phyloP scores from a whole-genome alignment of 2,329 filamentous ascomycete genomes.

The Thermomyces lanuginosus region DNA sequence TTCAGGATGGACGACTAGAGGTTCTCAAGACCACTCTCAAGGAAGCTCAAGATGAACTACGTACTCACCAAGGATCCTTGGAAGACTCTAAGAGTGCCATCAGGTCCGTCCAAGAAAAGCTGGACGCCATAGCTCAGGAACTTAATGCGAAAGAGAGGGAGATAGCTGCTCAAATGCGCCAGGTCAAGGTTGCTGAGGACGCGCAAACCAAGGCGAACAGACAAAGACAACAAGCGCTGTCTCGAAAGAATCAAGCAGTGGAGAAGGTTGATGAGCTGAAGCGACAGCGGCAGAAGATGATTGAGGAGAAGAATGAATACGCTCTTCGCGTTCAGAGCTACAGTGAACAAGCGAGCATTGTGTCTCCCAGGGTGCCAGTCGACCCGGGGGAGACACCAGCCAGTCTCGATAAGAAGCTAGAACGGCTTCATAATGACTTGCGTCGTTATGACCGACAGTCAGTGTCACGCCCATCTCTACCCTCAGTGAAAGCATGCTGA shows the following conservation, averaged over 20 bases:
- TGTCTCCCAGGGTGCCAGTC: constrained; percentile 45
- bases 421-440: constrained; percentile 43
- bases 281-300: constrained; percentile 29
- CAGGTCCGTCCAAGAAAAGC: constrained; percentile 24
- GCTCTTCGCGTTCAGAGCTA: constrained; percentile 37
- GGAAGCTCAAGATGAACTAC: constrained; percentile 36
- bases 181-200: constrained; percentile 39
- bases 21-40: constrained; percentile 42
- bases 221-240: constrained; percentile 38
- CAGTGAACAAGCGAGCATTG: constrained; percentile 36
- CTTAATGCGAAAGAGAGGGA: constrained; percentile 17
- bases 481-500: constrained; percentile 8
- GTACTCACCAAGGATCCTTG: constrained; percentile 28
- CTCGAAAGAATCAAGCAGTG: constrained; percentile 46
- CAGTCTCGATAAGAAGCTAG: constrained; percentile 32
- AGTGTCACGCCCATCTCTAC: constrained; percentile 8
- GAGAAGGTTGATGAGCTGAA: constrained; percentile 36
- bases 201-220: constrained; percentile 36
- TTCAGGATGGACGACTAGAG: constrained; percentile 50
- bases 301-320: constrained; percentile 34
- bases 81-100: constrained; percentile 33
- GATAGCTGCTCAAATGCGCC: constrained; percentile 22
- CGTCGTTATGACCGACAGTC: constrained; percentile 37
- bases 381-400: constrained; percentile 46
- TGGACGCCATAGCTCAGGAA: constrained; percentile 23